Evolutionary conservation across 257 asterid genomes (phyloP), one percentile per base, ranked within the genome.

Genomic region (Primulina huaijiensis): DNA sequence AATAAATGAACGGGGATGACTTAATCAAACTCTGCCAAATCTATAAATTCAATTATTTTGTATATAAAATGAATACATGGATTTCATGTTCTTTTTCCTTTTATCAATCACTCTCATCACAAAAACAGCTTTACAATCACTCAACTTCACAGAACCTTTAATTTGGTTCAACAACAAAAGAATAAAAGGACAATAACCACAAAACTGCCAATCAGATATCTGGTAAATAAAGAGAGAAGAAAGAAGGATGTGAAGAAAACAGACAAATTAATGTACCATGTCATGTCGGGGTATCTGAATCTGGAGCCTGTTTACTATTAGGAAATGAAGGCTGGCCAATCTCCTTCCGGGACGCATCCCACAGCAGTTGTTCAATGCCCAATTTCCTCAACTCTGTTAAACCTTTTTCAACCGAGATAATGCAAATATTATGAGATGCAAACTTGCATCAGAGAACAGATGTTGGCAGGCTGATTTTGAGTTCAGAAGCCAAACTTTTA

Each of bases 291-390:
- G 74, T 34, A 46, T 89, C 92, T 6, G 81, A 79, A 10, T 82
- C 86, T 2, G 80, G 68, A 59, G 29, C 75, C 5, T 53, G 72
- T 73, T 71, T 85, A 55, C 76, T 78, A 29, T 80, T 82, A 10
- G 83, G 70, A 31, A 74, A 60, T 6, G 88, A 75, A 81, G 84
- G 78, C 1, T 82, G 87, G 37, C 86, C 85, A 21, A 87, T 81
- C 70, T 87, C 93, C 80, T 78, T 85, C 73, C 90, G 80, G 1
- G 93, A 83, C 20, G 90, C 89, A 67, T 85, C 90, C 93, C 93
- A 87, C 56, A 85, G 83, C 77, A 79, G 93, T 56, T 83, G 90
- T 72, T 87, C 93, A 64, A 87, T 85, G 38, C 90, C 90, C 82
- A 87, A 70, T 77, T 87, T 87, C 84, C 90, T 78, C 78, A 83